A percentile compares a stretch with the other conserved stretches of the same genome.
These are phyloP conservation scores for Mrakia hoshinonis DNA, from an alignment of 768 basidiomycete species.

Conservation along the genomic window DNA sequence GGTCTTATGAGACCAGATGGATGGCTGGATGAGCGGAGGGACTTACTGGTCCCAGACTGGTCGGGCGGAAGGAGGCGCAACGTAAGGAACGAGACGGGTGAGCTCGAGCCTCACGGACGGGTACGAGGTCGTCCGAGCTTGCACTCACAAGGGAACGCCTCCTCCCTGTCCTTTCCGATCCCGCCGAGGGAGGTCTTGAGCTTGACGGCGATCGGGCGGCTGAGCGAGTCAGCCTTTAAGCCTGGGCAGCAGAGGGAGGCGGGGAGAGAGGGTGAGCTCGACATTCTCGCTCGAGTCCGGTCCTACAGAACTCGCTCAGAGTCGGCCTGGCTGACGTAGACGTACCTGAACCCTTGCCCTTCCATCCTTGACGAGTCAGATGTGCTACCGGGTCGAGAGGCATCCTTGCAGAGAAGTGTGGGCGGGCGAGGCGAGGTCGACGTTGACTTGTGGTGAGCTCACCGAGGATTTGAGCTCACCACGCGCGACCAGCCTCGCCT, in stretches of 20 bases:
- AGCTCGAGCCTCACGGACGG: background rate
- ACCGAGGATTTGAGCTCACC: too few species aligned
- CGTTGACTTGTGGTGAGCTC: too few species aligned
- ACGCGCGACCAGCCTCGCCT: too few species aligned
- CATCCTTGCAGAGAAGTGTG: too few species aligned
- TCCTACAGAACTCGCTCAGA: background rate
- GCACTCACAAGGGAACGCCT: slow-evolving; percentile 66
- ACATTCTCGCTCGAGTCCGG: background rate
- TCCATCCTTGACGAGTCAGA: slow-evolving; percentile 76
- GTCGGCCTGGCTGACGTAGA: background rate
- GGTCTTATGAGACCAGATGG: background rate
- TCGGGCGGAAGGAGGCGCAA: background rate
- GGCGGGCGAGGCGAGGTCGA: too few species aligned
- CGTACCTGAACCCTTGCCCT: slow-evolving; percentile 60
- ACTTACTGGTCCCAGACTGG: slow-evolving; percentile 87
- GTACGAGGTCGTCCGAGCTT: too few species aligned
- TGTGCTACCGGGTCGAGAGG: slow-evolving; percentile 42
- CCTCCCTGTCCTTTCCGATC: slow-evolving; percentile 85
- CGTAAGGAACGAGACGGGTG: background rate
- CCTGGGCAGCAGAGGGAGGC: background rate
- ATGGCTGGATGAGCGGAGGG: background rate
- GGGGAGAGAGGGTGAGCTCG: background rate
- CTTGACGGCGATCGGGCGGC: slow-evolving; percentile 63
- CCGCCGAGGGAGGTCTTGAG: slow-evolving; percentile 81
- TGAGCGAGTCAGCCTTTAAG: slow-evolving; percentile 60